Evolutionary conservation across 208 protist species (phyloP), one percentile per base, ranked within the genome.

Genomic region (Leishmania major): DNA sequence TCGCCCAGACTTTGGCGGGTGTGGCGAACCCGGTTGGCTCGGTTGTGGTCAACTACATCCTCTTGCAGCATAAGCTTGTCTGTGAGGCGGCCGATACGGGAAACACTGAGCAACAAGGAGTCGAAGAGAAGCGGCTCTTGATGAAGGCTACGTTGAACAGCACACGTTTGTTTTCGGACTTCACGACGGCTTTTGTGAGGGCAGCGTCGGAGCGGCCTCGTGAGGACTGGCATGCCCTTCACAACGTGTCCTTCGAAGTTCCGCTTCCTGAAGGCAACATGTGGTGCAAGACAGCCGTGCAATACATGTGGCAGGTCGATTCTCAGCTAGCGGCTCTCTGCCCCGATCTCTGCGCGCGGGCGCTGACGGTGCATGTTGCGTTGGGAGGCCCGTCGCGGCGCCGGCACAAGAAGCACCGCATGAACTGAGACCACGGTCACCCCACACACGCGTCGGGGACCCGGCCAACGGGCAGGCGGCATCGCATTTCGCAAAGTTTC

Each of bases 1-100:
- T 91, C 57, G 93, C 92, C 11, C 93, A 97, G 84, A 89, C 84
- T 3, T 80, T 97, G 31, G 88, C 87, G n/a, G 91, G 90, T 19
- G 92, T 92, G 1, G 71, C 75, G 17, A 96, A 96, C 78, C 84
- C 86, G 0, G 75, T 96, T 69, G 95, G 95, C 3, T 84, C 87
- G n/a, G 75, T 87, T 22, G 82, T 95, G 10, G 28, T 91, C 1
- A 90, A 91, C 31, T 96, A 94, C 73, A 84, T 97, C 49, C 53
- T 91, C 13, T 85, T 92, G 71, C 79, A 92, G 11, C 73, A 89
- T 53, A 35, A 84, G 31, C 67, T 86, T 2, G 77, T 86, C 37
- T 40, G 40, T 40, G 59, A n/a, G 37, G 10, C 17, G 7, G 31
- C 17, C 2, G 11, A 43, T 2, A 17, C 31, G 43, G 43, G 71